phyloP scores from a whole-genome alignment of 2,329 filamentous ascomycete genomes.

The Botryotinia narcissicola region DNA sequence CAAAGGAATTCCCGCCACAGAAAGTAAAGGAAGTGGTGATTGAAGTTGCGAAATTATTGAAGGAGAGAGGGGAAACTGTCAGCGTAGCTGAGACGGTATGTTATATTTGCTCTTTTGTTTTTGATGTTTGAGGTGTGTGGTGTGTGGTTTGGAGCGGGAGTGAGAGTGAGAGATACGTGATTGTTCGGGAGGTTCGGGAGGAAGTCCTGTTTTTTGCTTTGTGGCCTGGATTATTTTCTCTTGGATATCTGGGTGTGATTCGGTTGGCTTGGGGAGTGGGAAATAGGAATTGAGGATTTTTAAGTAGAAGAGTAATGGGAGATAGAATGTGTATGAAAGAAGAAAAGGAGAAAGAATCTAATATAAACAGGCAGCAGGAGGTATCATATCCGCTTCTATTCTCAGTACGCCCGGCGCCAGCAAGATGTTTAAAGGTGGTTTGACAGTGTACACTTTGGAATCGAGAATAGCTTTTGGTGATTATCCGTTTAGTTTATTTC shows the following conservation, averaged over 20 bases:
- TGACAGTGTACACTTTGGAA: conserved; percentile 46
- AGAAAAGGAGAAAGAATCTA: not conserved
- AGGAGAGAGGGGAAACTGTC: conserved; percentile 54
- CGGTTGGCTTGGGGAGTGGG: too few relatives aligned
- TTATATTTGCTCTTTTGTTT: conserved; percentile 8
- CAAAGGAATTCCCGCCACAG: conserved; percentile 32
- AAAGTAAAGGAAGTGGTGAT: conserved; percentile 34
- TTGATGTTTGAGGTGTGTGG: not conserved
- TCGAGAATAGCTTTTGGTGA: conserved; percentile 37
- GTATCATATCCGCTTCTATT: conserved; percentile 58
- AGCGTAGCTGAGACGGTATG: conserved; percentile 59
- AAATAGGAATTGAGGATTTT: too few relatives aligned
- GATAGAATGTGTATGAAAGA: not conserved
- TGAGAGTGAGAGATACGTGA: not conserved
- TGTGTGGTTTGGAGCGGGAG: not conserved
- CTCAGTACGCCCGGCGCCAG: conserved; percentile 59
- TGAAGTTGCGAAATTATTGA: conserved; percentile 53
- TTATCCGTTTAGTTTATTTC: not conserved
- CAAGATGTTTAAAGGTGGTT: conserved; percentile 58
- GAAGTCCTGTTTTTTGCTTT: not conserved
- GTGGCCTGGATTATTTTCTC: not conserved
- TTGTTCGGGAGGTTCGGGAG: not conserved
- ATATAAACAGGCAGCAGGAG: conserved; percentile 53
- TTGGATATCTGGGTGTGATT: not conserved
- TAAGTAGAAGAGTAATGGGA: not conserved